Evolutionary conservation across 805 yeast species (phyloP), one percentile per base, ranked within the genome.

Genomic region (Lachancea nothofagi): DNA sequence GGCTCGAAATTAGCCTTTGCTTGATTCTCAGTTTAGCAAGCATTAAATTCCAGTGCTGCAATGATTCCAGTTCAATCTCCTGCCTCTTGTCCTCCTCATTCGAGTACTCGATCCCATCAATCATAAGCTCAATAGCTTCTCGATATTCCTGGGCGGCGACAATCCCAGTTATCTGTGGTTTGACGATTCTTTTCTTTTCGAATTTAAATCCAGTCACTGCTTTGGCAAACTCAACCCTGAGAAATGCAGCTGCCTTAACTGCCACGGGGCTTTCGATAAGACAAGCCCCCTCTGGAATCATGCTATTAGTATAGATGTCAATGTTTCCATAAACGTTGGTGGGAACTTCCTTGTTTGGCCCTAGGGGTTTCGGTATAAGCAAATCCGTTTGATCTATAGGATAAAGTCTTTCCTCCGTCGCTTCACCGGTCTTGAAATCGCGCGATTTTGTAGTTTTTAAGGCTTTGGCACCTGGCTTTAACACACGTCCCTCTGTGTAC

Each of bases 131-230:
- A 17, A 65, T 46, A 0, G 69, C 66, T 1, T 65, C 64, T 33
- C 55, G 61, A 39, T 44, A 77, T 51, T 79, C 80, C 18, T 54
- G 53, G 4, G 83, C 80, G 5, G 88, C 80, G 1, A 93, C 81
- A 19, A 87, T 73, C 2, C 97, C 97, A 4, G 79, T 77, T 29
- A 78, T 72, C 38, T 69, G 66, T 0, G 94, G 90, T 8, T 77
- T 78, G 0, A 83, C 78, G 25, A 54, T 52, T 21, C 68, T 59
- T 30, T 68, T 57, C 30, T 63, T 60, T 21, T 69, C 72, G 61
- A 84, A 93, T 41, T 86, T 93, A 63, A 93, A 90, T 0, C 89
- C 86, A 2, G 81, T 80, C 2, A 88, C 89, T 0, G 97, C 97
- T 34, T 77, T 80, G 0, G 95, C 97, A 64, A 71, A 87, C 48